Conservation (phyloP, 495 filamentous ascomycete species). For the Rhypophila decipiens region DNA sequence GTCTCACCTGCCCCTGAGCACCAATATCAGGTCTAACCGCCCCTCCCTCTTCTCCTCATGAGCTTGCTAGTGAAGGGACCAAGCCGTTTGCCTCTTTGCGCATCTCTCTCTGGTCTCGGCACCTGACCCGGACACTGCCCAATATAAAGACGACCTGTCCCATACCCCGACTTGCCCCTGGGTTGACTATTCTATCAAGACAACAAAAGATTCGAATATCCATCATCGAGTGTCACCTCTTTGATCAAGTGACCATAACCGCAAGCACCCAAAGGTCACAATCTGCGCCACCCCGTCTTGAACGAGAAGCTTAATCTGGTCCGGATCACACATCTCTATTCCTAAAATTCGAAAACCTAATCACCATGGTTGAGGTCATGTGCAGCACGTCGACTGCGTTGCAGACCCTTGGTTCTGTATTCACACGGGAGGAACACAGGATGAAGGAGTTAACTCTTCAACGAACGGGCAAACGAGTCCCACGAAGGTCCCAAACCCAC, state of each 20-base stretch:
- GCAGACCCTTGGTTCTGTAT: conserved; percentile 8
- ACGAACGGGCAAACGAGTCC: conserved; percentile 13
- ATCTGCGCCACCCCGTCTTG: too few species aligned
- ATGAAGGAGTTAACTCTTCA: conserved; percentile 14
- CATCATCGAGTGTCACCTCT: too few species aligned
- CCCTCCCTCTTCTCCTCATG: conserved; percentile 18
- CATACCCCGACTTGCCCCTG: background rate
- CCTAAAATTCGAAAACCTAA: conserved; percentile 1
- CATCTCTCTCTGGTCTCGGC: conserved; percentile 18
- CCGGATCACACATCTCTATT: too few species aligned
- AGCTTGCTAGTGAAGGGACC: conserved; percentile 31
- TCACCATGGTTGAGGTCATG: conserved; percentile 24
- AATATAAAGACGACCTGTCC: conserved; percentile 9
- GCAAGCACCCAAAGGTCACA: too few species aligned
- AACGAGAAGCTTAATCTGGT: too few species aligned
- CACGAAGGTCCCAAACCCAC: conserved; percentile 28
- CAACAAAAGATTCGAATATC: background rate
- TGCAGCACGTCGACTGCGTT: conserved; percentile 11
- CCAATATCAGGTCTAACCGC: conserved; percentile 6
- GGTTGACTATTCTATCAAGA: background rate
- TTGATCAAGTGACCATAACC: too few species aligned
- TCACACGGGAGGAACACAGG: conserved; percentile 24
- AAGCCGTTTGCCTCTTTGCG: conserved; percentile 4
- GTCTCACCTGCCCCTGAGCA: background rate
- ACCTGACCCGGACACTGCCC: conserved; percentile 17